A percentile compares a stretch with the other conserved stretches of the same genome.
These are phyloP conservation scores for Cystobasidiaceae sp. DNA, from an alignment of 1,284 basidiomycete genomes.

Conservation along the genomic window DNA sequence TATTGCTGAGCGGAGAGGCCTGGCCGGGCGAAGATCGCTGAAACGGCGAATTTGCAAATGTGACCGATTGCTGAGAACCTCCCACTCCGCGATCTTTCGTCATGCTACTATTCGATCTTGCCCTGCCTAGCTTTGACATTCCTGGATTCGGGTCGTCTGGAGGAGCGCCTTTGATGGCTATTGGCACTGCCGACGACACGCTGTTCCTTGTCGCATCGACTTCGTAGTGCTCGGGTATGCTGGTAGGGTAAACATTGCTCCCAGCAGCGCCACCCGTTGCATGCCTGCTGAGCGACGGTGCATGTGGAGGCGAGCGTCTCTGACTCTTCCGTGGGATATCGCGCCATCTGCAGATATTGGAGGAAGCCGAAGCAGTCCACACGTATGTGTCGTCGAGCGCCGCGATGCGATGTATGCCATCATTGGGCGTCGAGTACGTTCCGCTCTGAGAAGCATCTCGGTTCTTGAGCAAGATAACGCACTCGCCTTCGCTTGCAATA, in stretches of 20 bases:
- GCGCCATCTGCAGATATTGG: slow-evolving; percentile 75
- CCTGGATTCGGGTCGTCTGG: background rate
- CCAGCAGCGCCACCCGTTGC: background rate
- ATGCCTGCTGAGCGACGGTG: background rate
- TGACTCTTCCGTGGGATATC: slow-evolving; percentile 49
- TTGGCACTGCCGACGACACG: background rate
- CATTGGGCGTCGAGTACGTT: slow-evolving; percentile 22
- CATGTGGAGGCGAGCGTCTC: background rate
- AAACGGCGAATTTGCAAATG: slow-evolving; percentile 15
- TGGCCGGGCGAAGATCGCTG: slow-evolving; percentile 17
- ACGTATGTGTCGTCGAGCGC: slow-evolving; percentile 78
- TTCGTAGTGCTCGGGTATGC: slow-evolving; percentile 15
- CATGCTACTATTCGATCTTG: slow-evolving; percentile 10
- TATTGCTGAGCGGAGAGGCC: background rate
- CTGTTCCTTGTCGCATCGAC: no score
- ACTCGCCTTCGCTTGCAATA: slow-evolving; percentile 74
- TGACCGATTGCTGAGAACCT: slow-evolving; percentile 14
- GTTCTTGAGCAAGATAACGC: slow-evolving; percentile 74
- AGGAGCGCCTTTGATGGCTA: background rate
- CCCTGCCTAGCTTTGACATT: background rate
- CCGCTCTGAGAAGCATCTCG: slow-evolving; percentile 43
- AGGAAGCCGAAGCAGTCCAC: slow-evolving; percentile 83
- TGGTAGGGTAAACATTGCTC: background rate
- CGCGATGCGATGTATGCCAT: slow-evolving; percentile 75
- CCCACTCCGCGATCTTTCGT: background rate